Percentiles rank a stretch among this genome's conserved stretches.
phyloP scores from a whole-genome alignment of 2,329 filamentous ascomycete genomes.

The Tolypocladium tundrense region DNA sequence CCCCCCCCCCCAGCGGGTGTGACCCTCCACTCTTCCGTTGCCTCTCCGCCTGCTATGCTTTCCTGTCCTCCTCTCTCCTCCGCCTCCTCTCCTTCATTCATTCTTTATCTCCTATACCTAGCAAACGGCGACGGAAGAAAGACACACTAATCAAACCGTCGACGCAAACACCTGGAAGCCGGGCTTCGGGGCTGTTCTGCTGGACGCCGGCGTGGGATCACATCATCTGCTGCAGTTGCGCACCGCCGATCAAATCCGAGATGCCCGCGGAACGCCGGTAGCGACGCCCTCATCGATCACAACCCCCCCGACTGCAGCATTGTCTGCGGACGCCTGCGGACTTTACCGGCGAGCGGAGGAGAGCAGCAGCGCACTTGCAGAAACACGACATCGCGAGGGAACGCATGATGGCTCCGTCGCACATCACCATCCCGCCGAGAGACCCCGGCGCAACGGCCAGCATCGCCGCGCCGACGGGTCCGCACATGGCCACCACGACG shows the following conservation, averaged over 20 bases:
- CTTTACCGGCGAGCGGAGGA: not conserved
- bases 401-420: slow-evolving; percentile 37
- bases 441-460: slow-evolving; percentile 17
- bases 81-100: not conserved
- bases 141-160: not conserved
- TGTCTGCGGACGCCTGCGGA: not conserved
- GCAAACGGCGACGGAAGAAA: not conserved
- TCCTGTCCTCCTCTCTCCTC: not conserved
- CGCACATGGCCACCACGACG: slow-evolving; percentile 80
- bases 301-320: not conserved
- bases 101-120: not conserved
- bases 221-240: not conserved
- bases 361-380: not conserved
- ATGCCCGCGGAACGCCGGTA: not conserved
- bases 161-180: not conserved
- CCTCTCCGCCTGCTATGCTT: not conserved
- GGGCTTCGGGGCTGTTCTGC: not conserved
- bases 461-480: slow-evolving; percentile 22
- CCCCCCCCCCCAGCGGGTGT: no score
- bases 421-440: slow-evolving; percentile 36
- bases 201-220: not conserved
- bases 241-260: not conserved
- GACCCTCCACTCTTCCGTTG: not conserved
- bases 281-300: not conserved
- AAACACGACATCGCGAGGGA: not conserved